Percentiles rank a stretch among this genome's conserved stretches.
Evolutionary conservation across 495 filamentous ascomycete species (phyloP).

Genomic region (Schizothecium vesticola): DNA sequence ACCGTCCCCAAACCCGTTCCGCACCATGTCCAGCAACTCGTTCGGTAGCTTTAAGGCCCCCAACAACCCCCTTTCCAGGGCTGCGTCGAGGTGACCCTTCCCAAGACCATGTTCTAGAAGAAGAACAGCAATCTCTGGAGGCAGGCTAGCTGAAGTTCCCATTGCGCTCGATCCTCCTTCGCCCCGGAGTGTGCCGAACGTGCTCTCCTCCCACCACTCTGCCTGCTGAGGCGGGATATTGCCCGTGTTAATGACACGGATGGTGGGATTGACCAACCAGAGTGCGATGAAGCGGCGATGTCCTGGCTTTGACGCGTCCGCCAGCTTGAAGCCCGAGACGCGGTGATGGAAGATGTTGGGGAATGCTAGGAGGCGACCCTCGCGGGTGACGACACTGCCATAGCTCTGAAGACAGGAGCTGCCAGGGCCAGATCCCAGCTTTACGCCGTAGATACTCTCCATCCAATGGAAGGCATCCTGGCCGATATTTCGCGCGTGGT

Average conservation of each 20-base stretch:
- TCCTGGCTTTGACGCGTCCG: slow-evolving; percentile 45
- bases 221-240: slow-evolving; percentile 52
- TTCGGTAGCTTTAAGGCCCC: slow-evolving; percentile 23
- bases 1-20: slow-evolving; percentile 18
- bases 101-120: slow-evolving; percentile 31
- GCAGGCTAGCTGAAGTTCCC: neutral
- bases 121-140: slow-evolving; percentile 17
- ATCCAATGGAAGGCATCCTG: slow-evolving; percentile 22
- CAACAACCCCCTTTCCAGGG: slow-evolving; percentile 13
- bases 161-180: neutral
- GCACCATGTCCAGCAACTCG: slow-evolving; percentile 39
- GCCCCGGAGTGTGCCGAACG: slow-evolving; percentile 8
- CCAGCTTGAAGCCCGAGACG: slow-evolving; percentile 45
- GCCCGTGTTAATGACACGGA: slow-evolving; percentile 46
- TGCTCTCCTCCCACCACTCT: slow-evolving; percentile 37
- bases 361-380: slow-evolving; percentile 37
- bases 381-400: slow-evolving; percentile 27
- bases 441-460: slow-evolving; percentile 26
- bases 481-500: neutral
- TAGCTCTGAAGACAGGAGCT: slow-evolving; percentile 24
- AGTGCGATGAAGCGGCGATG: slow-evolving; percentile 53
- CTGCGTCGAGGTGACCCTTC: slow-evolving; percentile 2
- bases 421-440: neutral
- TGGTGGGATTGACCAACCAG: slow-evolving; percentile 52
- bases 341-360: slow-evolving; percentile 49